phyloP scores from a whole-genome alignment of 2,329 filamentous ascomycete species.

The Claviceps sp. region DNA sequence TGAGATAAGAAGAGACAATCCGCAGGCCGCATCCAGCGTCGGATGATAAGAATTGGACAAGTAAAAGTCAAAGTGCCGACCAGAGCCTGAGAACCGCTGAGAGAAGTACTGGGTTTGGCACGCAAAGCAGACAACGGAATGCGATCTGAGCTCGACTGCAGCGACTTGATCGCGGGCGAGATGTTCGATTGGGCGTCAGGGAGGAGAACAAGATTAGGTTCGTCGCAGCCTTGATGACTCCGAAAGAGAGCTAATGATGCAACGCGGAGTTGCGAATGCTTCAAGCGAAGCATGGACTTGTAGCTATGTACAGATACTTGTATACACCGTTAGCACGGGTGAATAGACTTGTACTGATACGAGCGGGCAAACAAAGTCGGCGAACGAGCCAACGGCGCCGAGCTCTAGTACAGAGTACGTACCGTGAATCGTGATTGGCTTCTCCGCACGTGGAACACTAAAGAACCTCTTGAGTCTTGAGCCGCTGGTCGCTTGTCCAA shows the following conservation, averaged over 20 bases:
- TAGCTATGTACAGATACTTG: neutral
- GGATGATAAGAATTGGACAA: neutral
- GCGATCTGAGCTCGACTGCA: neutral
- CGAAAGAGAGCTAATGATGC: conserved; percentile 2
- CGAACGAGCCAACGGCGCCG: too few relatives aligned
- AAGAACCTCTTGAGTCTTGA: neutral
- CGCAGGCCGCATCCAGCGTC: conserved; percentile 2
- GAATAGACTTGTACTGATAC: too few relatives aligned
- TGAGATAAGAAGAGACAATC: neutral
- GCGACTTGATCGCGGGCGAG: neutral
- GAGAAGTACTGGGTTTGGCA: neutral
- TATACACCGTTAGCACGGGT: rapidly evolving
- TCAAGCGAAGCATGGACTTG: neutral
- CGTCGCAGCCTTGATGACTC: neutral
- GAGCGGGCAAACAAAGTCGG: too few relatives aligned
- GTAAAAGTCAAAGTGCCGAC: neutral
- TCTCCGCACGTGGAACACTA: too few relatives aligned
- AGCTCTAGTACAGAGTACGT: too few relatives aligned
- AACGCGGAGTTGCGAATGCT: neutral
- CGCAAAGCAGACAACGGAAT: neutral
- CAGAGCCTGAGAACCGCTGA: neutral
- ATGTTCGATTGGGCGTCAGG: neutral
- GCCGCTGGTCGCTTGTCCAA: neutral
- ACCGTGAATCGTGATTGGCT: too few relatives aligned
- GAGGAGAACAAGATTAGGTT: neutral